Base-by-base conservation (phyloP, 208 protist genomes). In the Leishmania mexicana region DNA sequence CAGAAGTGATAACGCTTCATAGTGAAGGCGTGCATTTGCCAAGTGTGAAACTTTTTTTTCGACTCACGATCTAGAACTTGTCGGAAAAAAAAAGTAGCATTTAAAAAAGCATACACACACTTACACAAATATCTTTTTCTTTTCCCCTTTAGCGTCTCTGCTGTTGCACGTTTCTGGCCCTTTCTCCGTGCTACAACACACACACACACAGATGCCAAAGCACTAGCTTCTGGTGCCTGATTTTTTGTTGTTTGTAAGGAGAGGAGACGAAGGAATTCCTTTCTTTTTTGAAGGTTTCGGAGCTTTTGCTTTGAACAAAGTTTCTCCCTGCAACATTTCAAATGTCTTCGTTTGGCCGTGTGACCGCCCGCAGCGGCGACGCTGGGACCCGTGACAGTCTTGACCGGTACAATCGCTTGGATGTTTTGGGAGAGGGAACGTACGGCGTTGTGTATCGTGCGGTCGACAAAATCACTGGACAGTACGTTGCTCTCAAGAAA, bases 401-500 rank as follows among this genome's bases (percentile, higher is more conserved):
- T 60, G 94, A 98, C 28, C 90, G 95, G 17, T 98, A 97, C 83
- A 94, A 94, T 84, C 90, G 93, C 10, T 88, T 98, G 45, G 94
- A 96, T 79, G 94, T 97, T 58, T 84, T 98, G 67, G 96, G 96
- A 28, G 94, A 99, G 84, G 97, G 97, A 65, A 99, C 97, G 0
- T 99, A 98, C 79, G 97, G 97, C 21, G 94, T 98, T 38, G 97
- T 99, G 11, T 98, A 97, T 83, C 89, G 89, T n/a, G 96, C 96
- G 15, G 85, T 96, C 38, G 96, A 98, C 81, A 92, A 87, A 35
- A 83, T 85, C 38, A 98, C 89, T 15, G 92, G 92, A 0, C 88
- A 94, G 64, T 89, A 99, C 60, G 96, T 99, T 7, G 99, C 99
- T 0, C 79, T 99, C 13, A 99, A 99, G 84, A 99, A 99, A 78